Percentiles rank a stretch among this genome's conserved stretches.
Evolutionary conservation across 345 rosid genomes (phyloP).

Genomic region (Gossypium stocksii): DNA sequence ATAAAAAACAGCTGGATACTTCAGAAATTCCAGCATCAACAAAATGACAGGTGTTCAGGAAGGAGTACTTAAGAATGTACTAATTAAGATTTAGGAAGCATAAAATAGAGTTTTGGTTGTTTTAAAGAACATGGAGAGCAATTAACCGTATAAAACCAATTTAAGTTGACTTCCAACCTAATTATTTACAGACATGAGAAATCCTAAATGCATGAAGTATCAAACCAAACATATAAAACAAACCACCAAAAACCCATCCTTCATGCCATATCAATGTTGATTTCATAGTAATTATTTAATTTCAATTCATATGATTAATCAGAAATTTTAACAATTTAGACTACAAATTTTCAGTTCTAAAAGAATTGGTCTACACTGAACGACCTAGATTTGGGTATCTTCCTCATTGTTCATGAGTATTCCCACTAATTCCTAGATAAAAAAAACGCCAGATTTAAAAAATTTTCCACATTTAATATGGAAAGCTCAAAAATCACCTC

Average conservation of each 20-base stretch:
- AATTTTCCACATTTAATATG: not conserved
- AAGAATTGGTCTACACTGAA: not conserved
- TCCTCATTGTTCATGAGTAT: not conserved
- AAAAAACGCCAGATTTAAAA: not conserved
- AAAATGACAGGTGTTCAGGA: not conserved
- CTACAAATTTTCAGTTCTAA: not conserved
- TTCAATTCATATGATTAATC: not conserved
- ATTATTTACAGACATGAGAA: not conserved
- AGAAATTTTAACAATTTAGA: not conserved
- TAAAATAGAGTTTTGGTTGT: not conserved
- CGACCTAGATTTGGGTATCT: not conserved
- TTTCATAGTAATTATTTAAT: not conserved
- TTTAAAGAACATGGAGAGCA: not conserved
- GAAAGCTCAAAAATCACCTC: not conserved
- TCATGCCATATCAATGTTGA: not conserved
- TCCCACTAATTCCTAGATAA: not conserved
- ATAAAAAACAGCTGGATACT: not conserved
- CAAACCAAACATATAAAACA: conserved; percentile 4
- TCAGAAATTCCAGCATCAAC: not conserved
- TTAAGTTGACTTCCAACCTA: not conserved
- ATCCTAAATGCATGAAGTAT: not conserved
- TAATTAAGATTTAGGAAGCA: not conserved
- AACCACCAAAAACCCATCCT: not conserved
- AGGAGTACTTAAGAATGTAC: not conserved
- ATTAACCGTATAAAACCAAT: not conserved